Percentiles rank a stretch among this genome's conserved stretches.
phyloP scores from a whole-genome alignment of 345 rosid genomes.

The Moricandia moricandioides region DNA sequence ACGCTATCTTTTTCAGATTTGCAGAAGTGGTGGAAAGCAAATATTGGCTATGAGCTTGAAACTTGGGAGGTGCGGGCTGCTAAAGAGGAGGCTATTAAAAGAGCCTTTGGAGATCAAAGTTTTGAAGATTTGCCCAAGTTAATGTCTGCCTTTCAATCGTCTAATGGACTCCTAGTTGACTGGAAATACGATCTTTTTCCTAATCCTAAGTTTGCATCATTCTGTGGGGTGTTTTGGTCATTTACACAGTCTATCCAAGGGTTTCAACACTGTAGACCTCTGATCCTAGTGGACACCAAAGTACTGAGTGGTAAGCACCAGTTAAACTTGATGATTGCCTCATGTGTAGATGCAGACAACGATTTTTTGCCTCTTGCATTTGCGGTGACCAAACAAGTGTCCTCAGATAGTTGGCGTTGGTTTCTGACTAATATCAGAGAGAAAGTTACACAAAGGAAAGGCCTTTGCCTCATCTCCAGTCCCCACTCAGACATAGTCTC shows the following conservation, averaged over 20 bases:
- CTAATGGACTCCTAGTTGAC: not conserved
- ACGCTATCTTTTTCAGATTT: constrained; percentile 1
- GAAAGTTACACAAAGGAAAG: not conserved
- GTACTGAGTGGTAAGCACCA: not conserved
- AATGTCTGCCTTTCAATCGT: not conserved
- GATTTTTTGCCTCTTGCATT: not conserved
- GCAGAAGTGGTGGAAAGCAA: not conserved
- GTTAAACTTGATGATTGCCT: not conserved
- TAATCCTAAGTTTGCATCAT: constrained; percentile 7
- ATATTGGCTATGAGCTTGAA: not conserved
- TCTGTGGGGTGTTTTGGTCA: constrained; percentile 7
- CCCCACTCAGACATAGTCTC: constrained; percentile 12
- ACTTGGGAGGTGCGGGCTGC: not conserved
- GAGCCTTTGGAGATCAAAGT: constrained; percentile 8
- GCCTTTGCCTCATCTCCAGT: constrained; percentile 12
- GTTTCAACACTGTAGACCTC: constrained; percentile 12
- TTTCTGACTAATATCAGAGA: constrained; percentile 6
- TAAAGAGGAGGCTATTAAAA: not conserved
- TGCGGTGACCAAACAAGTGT: constrained; percentile 7
- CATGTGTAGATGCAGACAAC: not conserved
- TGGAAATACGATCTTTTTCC: not conserved
- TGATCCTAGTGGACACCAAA: not conserved
- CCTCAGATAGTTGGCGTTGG: constrained; percentile 7
- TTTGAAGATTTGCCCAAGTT: constrained; percentile 13
- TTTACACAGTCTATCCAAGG: not conserved